Conservation (phyloP, 805 yeast species). For the Teunomyces barrocoloradensis region DNA sequence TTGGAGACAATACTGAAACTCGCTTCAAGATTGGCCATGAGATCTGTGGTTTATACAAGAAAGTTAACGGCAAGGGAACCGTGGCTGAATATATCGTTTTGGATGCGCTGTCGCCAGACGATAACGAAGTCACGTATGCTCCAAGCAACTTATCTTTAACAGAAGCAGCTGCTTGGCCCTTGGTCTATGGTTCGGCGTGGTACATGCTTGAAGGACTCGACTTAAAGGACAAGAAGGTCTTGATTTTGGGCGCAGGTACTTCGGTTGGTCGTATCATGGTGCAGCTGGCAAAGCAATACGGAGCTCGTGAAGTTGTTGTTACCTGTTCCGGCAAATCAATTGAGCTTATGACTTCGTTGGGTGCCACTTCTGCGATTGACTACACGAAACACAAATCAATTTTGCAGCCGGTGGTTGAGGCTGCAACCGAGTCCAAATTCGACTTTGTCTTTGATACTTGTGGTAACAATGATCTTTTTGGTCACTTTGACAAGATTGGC, state of each 20-base stretch:
- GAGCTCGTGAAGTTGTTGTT: constrained; percentile 52
- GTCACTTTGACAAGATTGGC: constrained; percentile 30
- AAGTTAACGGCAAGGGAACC: constrained; percentile 35
- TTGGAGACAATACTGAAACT: constrained; percentile 19
- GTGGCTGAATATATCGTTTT: constrained; percentile 46
- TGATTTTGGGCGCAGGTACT: constrained; percentile 74
- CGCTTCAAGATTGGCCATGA: constrained; percentile 26
- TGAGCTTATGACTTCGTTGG: constrained; percentile 44
- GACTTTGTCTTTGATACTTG: constrained; percentile 65
- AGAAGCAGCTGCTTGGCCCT: constrained; percentile 66
- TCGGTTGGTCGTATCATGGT: constrained; percentile 58
- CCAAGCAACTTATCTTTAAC: constrained; percentile 41
- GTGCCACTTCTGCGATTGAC: constrained; percentile 63
- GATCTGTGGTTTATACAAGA: constrained; percentile 25
- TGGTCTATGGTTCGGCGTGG: constrained; percentile 64
- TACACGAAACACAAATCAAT: constrained; percentile 46
- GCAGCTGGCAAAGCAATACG: constrained; percentile 52
- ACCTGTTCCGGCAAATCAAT: constrained; percentile 52
- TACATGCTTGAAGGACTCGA: constrained; percentile 31
- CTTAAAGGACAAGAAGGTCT: constrained; percentile 45
- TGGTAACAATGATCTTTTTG: constrained; percentile 54
- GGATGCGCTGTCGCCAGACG: constrained; percentile 35
- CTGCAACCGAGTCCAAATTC: constrained; percentile 39
- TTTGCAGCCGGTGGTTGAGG: constrained; percentile 31
- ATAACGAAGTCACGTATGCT: constrained; percentile 45